Percentiles rank a stretch among this genome's conserved stretches.
Conservation (phyloP, 805 yeast species). For the Metschnikowia amazonensis region DNA sequence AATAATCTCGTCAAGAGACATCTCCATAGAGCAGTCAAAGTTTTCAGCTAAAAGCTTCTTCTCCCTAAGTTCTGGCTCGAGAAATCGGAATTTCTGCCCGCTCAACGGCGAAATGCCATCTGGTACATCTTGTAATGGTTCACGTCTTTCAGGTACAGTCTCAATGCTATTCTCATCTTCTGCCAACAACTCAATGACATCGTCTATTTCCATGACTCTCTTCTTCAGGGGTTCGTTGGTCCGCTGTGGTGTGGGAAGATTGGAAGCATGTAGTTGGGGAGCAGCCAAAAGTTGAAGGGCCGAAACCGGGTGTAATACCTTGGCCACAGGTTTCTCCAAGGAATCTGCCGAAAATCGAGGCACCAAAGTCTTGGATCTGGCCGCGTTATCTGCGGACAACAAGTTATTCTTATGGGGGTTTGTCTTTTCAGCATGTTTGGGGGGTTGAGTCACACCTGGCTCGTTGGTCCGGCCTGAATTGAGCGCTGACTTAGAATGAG, state of each 20-base stretch:
- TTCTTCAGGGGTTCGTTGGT: conserved; percentile 29
- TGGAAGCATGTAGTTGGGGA: conserved; percentile 20
- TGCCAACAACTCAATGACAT: conserved; percentile 20
- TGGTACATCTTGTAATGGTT: conserved; percentile 14
- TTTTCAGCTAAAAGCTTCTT: conserved; percentile 10
- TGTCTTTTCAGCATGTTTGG: background rate
- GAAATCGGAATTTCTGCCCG: conserved; percentile 16
- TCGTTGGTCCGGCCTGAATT: background rate
- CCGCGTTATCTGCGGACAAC: conserved; percentile 19
- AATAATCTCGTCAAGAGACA: conserved; percentile 11
- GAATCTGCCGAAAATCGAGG: conserved; percentile 25
- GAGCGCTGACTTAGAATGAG: background rate
- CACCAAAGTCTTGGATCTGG: conserved; percentile 21
- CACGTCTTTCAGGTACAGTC: conserved; percentile 36
- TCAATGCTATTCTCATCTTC: conserved; percentile 46
- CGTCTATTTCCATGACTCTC: conserved; percentile 6
- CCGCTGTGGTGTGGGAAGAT: conserved; percentile 11
- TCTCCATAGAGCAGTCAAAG: conserved; percentile 23
- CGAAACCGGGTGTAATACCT: background rate
- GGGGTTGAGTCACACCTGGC: background rate
- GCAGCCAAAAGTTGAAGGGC: conserved; percentile 8
- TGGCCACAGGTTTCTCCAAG: conserved; percentile 18
- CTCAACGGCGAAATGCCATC: conserved; percentile 29
- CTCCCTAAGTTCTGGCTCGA: conserved; percentile 23
- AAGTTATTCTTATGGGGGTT: conserved; percentile 14